Conservation (phyloP, 202 grass and related monocot species). For the Zizania palustris region DNA sequence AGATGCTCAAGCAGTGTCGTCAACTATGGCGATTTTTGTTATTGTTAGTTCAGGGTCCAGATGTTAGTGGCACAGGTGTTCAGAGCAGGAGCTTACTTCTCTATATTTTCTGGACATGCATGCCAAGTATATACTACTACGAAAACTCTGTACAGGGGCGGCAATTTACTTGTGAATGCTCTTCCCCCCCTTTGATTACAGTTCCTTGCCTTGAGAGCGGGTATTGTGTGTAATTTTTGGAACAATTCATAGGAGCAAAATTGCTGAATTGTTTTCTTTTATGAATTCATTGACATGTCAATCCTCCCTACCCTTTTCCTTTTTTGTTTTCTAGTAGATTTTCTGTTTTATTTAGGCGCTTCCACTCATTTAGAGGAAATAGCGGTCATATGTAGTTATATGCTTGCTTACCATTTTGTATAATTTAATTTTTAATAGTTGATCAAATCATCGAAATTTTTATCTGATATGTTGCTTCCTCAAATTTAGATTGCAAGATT, state of each 20-base stretch:
- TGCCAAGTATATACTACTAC: slow-evolving; percentile 41
- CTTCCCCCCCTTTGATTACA: not conserved
- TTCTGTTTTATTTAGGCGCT: not conserved
- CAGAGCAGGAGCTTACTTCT: slow-evolving; percentile 38
- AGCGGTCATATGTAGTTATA: not conserved
- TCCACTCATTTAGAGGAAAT: not conserved
- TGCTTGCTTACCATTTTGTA: not conserved
- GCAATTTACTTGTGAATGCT: slow-evolving; percentile 22
- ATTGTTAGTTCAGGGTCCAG: slow-evolving; percentile 46
- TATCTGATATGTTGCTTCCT: slow-evolving; percentile 13
- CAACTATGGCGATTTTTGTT: slow-evolving; percentile 17
- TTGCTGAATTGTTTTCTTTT: not conserved
- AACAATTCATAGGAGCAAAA: not conserved
- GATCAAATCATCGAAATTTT: not conserved
- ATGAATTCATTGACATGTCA: not conserved
- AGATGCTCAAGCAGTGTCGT: not conserved
- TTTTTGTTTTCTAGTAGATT: not conserved
- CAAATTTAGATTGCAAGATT: slow-evolving; percentile 37
- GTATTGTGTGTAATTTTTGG: not conserved
- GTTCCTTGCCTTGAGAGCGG: not conserved
- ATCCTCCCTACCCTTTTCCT: not conserved
- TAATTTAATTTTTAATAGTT: not conserved
- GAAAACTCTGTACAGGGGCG: not conserved
- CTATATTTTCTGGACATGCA: slow-evolving; percentile 41
- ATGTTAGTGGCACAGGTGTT: slow-evolving; percentile 49